Conservation (phyloP, 2,329 filamentous ascomycete species). For the Penicillium sclerotigenum region DNA sequence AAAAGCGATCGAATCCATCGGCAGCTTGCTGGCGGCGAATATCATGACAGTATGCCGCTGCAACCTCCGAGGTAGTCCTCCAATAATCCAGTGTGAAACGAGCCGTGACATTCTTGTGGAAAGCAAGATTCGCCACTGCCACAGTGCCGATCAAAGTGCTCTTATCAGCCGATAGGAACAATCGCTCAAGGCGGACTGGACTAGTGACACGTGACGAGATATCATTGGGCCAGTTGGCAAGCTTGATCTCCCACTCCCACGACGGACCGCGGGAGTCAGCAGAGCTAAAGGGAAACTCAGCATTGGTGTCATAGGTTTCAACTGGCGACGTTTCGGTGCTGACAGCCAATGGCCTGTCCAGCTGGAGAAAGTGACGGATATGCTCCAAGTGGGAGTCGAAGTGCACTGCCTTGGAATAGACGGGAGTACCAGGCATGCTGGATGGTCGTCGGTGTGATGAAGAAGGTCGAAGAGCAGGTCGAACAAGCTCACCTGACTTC, state of each 20-base stretch:
- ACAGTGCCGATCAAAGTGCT: constrained; percentile 80
- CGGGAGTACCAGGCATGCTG: constrained; percentile 96
- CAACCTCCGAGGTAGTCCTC: constrained; percentile 95
- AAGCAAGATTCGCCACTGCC: constrained; percentile 82
- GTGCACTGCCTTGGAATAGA: constrained; percentile 95
- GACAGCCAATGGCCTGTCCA: constrained; percentile 92
- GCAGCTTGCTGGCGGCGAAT: constrained; percentile 62
- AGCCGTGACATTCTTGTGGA: constrained; percentile 83
- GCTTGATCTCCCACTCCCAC: constrained; percentile 82
- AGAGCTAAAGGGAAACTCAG: constrained; percentile 76
- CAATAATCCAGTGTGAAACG: constrained; percentile 96
- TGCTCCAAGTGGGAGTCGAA: constrained; percentile 97
- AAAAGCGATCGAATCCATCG: constrained; percentile 79
- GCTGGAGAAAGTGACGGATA: constrained; percentile 89
- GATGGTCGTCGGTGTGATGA: constrained; percentile 75
- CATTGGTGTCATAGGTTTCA: constrained; percentile 81
- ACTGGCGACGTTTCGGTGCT: constrained; percentile 90
- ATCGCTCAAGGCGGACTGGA: constrained; percentile 76
- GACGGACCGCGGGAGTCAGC: constrained; percentile 52
- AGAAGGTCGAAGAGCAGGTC: constrained; percentile 79
- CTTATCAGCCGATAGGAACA: constrained; percentile 85
- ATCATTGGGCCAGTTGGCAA: constrained; percentile 77
- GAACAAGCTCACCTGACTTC: constrained; percentile 95
- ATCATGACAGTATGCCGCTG: constrained; percentile 81
- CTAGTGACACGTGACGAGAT: constrained; percentile 55